Percentiles rank a stretch among this genome's conserved stretches.
These are phyloP conservation scores for Parasitella parasitica DNA, from an alignment of 371 early-diverging fungal genomes.

Conservation along the genomic window DNA sequence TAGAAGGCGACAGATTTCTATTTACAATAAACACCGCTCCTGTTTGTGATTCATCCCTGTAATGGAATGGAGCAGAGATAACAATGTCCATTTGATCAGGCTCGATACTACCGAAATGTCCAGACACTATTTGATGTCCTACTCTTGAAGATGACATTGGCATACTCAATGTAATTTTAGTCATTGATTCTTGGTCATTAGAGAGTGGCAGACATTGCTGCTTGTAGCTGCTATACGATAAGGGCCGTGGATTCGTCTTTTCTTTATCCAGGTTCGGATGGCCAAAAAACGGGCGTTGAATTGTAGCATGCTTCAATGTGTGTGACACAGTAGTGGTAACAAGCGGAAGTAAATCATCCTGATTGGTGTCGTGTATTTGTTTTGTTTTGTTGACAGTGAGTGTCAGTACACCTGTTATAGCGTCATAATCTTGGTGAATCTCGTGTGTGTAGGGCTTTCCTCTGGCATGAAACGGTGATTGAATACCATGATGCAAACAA, in stretches of 20 bases:
- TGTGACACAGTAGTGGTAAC: neutral
- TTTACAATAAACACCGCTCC: slow-evolving; percentile 68
- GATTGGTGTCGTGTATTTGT: neutral
- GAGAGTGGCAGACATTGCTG: neutral
- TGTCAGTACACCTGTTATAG: slow-evolving; percentile 16
- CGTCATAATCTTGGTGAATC: slow-evolving; percentile 13
- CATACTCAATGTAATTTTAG: slow-evolving; percentile 36
- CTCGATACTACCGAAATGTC: slow-evolving; percentile 71
- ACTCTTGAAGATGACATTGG: slow-evolving; percentile 60
- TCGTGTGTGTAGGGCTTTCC: neutral
- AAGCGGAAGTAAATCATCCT: neutral
- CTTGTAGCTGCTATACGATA: neutral
- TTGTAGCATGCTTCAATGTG: neutral
- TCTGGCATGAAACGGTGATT: neutral
- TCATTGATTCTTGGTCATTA: neutral
- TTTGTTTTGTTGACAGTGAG: slow-evolving; percentile 5
- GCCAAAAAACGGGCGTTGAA: neutral
- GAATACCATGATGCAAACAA: neutral
- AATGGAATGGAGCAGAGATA: slow-evolving; percentile 71
- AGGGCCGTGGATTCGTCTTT: neutral
- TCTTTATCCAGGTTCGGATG: neutral
- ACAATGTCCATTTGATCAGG: slow-evolving; percentile 50
- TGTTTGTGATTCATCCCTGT: slow-evolving; percentile 26
- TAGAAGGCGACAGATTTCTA: neutral
- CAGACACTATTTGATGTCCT: slow-evolving; percentile 63